phyloP scores from a whole-genome alignment of 768 basidiomycete genomes.

The Omphalotus guepiniiformis region DNA sequence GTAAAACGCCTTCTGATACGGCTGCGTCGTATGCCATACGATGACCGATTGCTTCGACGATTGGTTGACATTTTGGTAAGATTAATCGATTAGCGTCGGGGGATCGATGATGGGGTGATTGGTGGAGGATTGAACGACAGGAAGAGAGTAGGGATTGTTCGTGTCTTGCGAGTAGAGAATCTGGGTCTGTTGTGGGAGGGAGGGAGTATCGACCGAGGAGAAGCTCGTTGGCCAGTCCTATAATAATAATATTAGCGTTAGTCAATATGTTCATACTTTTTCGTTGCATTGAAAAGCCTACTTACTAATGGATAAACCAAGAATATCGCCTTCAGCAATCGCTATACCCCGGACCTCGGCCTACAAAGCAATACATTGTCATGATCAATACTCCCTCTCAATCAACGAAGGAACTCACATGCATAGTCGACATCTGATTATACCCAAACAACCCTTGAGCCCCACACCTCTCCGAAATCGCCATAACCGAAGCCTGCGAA shows the following conservation, averaged over 20 bases:
- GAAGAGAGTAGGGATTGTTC: slow-evolving; percentile 14
- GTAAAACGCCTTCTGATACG: slow-evolving; percentile 16
- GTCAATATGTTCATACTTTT: no score
- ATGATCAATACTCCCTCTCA: no score
- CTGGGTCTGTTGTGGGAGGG: slow-evolving; percentile 12
- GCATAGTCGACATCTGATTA: slow-evolving; percentile 29
- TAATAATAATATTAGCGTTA: background rate
- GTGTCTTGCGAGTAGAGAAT: slow-evolving; percentile 17
- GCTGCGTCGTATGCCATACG: slow-evolving; percentile 28
- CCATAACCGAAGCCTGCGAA: slow-evolving; percentile 12
- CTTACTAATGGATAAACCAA: slow-evolving; percentile 19
- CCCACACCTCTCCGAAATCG: slow-evolving; percentile 33
- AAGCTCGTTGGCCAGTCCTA: slow-evolving; percentile 17
- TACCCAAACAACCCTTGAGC: slow-evolving; percentile 37
- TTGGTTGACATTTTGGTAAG: slow-evolving; percentile 33
- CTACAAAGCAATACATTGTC: background rate
- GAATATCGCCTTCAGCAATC: slow-evolving; percentile 36
- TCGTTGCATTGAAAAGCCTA: no score
- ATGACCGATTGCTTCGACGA: slow-evolving; percentile 24
- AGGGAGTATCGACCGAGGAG: slow-evolving; percentile 13
- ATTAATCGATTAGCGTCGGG: slow-evolving; percentile 13
- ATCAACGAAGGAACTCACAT: slow-evolving; percentile 24
- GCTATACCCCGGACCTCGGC: slow-evolving; percentile 25
- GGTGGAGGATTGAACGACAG: no score
- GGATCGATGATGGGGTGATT: slow-evolving; percentile 6